Evolutionary conservation across 495 filamentous ascomycete species (phyloP).

Genomic region (Penicillium antarcticum): DNA sequence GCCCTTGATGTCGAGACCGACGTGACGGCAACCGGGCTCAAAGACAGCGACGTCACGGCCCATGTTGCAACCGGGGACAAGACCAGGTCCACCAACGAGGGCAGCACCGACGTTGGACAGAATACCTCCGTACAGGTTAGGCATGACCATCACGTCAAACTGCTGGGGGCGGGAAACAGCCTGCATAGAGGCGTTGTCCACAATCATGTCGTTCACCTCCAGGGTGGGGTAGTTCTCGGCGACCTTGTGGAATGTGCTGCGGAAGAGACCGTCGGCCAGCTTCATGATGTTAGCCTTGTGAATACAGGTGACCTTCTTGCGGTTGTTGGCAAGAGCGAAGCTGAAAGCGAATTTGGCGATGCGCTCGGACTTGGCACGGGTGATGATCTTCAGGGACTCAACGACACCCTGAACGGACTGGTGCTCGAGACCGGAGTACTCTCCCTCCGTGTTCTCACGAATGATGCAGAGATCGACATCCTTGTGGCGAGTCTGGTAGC

Average conservation of each 20-base stretch:
- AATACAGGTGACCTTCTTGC: slow-evolving; percentile 98
- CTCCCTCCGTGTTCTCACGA: slow-evolving; percentile 99
- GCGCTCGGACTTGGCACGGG: slow-evolving; percentile 94
- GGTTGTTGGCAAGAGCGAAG: slow-evolving; percentile 96
- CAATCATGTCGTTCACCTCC: slow-evolving; percentile 97
- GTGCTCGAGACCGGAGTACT: slow-evolving; percentile 98
- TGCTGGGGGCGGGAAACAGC: slow-evolving; percentile 93
- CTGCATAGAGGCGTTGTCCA: slow-evolving; percentile 99
- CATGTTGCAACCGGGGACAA: slow-evolving; percentile 99
- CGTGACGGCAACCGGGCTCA: slow-evolving; percentile 97
- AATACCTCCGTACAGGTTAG: slow-evolving; percentile 98
- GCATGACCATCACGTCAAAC: slow-evolving; percentile 99
- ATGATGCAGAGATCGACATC: slow-evolving; percentile 98
- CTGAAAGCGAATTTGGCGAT: slow-evolving; percentile 98
- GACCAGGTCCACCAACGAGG: slow-evolving; percentile 95
- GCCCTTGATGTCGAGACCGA: slow-evolving; percentile 98
- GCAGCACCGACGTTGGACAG: slow-evolving; percentile 98
- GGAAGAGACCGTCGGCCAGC: slow-evolving; percentile 96
- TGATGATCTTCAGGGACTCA: slow-evolving; percentile 99
- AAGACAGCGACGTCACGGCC: slow-evolving; percentile 97
- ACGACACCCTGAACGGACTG: slow-evolving; percentile 96
- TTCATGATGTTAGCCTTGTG: slow-evolving; percentile 99
- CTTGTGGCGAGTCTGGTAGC: slow-evolving; percentile 94
- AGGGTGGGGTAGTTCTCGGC: slow-evolving; percentile 91
- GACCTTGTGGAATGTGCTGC: slow-evolving; percentile 89